A percentile compares a stretch with the other conserved stretches of the same genome.
phyloP scores from a whole-genome alignment of 148 eudicot species.

The Amaranthus hypochondriacus region DNA sequence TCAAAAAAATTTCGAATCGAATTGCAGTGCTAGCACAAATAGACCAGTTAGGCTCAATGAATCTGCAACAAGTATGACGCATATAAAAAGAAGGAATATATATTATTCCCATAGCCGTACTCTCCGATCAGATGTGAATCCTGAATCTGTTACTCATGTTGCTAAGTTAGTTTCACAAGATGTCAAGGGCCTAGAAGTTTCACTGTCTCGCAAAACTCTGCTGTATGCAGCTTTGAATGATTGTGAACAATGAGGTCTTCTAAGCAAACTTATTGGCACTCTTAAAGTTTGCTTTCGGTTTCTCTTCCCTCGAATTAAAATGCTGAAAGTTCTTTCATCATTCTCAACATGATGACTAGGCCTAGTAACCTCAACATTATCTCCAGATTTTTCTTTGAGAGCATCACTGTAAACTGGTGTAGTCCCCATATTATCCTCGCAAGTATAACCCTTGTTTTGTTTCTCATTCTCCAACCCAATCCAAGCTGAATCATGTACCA shows the following conservation, averaged over 20 bases:
- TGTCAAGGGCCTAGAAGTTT: conserved; percentile 50
- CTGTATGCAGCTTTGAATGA: conserved; percentile 73
- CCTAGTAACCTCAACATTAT: conserved; percentile 12
- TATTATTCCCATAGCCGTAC: conserved; percentile 27
- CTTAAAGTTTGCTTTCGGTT: conserved; percentile 80
- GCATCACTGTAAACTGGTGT: conserved; percentile 10
- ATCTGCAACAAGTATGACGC: conserved; percentile 13
- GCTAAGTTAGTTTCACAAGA: conserved; percentile 41
- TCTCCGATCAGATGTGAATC: conserved; percentile 15
- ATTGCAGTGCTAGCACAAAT: conserved; percentile 18
- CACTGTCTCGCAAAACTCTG: conserved; percentile 78
- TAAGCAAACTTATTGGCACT: conserved; percentile 86
- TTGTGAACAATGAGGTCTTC: conserved; percentile 78
- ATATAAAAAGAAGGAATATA: conserved; percentile 10
- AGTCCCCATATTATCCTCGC: conserved; percentile 18
- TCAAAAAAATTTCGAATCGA: conserved; percentile 8
- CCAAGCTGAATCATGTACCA: conserved; percentile 32
- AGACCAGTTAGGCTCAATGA: conserved; percentile 3
- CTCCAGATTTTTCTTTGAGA: conserved; percentile 23
- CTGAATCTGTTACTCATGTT: conserved; percentile 31
- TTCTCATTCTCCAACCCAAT: conserved; percentile 36
- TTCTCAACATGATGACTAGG: conserved; percentile 30
- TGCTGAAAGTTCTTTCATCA: conserved; percentile 61
- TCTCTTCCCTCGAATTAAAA: conserved; percentile 80
- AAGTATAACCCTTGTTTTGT: conserved; percentile 25